phyloP scores from a whole-genome alignment of 75 land plant genomes.

The Pseudotsuga menziesii region DNA sequence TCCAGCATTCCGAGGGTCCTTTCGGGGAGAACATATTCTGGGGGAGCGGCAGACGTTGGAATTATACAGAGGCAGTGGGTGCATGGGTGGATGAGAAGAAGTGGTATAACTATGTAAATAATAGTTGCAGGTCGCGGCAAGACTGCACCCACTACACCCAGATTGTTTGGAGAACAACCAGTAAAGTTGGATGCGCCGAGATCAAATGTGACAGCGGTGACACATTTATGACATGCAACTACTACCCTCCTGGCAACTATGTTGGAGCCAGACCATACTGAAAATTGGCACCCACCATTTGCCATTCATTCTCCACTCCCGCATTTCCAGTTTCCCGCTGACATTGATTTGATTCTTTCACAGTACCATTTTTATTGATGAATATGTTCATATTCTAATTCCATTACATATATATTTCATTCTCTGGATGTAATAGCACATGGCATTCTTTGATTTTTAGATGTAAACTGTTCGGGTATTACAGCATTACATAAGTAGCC shows the following conservation, averaged over 20 bases:
- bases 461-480: no score
- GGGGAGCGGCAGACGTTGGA: slow-evolving; percentile 14
- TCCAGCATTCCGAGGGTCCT: slow-evolving; percentile 25
- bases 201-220: slow-evolving; percentile 21
- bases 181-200: slow-evolving; percentile 21
- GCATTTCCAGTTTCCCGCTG: no score
- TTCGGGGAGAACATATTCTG: slow-evolving; percentile 32
- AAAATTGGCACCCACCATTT: no score
- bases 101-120: slow-evolving; percentile 15
- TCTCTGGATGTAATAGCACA: no score
- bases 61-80: slow-evolving; percentile 13
- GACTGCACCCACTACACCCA: no score
- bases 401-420: no score
- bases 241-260: slow-evolving; percentile 31
- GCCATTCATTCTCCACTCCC: no score
- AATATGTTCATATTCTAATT: no score
- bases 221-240: slow-evolving; percentile 26
- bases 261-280: slow-evolving; percentile 19
- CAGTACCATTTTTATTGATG: no score
- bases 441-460: no score
- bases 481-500: no score
- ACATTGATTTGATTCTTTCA: no score
- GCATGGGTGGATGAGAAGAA: slow-evolving; percentile 18
- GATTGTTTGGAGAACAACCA: slow-evolving; percentile 25
- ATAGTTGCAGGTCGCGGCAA: slow-evolving; percentile 27